These are phyloP conservation scores for Glarea lozoyensis DNA, from an alignment of 495 filamentous ascomycete species.

Conservation along the genomic window DNA sequence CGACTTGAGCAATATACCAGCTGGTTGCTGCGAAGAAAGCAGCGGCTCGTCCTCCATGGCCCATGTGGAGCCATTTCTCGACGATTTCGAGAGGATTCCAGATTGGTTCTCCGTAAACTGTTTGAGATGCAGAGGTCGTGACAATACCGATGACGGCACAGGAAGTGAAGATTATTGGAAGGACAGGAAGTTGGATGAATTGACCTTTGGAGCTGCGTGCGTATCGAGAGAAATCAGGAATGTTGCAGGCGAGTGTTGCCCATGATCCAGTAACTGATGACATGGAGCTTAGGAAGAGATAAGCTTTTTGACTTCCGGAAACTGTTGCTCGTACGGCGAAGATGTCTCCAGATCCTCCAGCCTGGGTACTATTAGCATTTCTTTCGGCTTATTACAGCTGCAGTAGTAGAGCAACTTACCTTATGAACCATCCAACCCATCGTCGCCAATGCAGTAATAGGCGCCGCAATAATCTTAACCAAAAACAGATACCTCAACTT, in stretches of 20 bases:
- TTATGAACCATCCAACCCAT: conserved; percentile 43
- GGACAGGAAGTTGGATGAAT: conserved; percentile 46
- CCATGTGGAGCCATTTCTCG: conserved; percentile 57
- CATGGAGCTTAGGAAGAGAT: conserved; percentile 35
- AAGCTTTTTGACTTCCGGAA: conserved; percentile 29
- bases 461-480: conserved; percentile 46
- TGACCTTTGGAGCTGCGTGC: conserved; percentile 40
- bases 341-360: conserved; percentile 36
- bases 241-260: conserved; percentile 41
- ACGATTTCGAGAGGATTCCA: conserved; percentile 84
- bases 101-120: conserved; percentile 54
- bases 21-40: conserved; percentile 48
- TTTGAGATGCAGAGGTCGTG: conserved; percentile 39
- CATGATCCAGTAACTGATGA: conserved; percentile 34
- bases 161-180: conserved; percentile 51
- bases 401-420: no score
- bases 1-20: conserved; percentile 44
- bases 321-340: conserved; percentile 34
- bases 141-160: conserved; percentile 43
- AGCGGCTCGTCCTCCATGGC: conserved; percentile 49
- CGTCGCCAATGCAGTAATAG: conserved; percentile 41
- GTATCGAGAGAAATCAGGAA: conserved; percentile 55
- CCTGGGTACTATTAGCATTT: no score
- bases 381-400: no score
- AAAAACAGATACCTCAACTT: conserved; percentile 50